Evolutionary conservation across 2,329 filamentous ascomycete genomes (phyloP), one percentile per base, ranked within the genome.

Genomic region (Fusarium graminum): DNA sequence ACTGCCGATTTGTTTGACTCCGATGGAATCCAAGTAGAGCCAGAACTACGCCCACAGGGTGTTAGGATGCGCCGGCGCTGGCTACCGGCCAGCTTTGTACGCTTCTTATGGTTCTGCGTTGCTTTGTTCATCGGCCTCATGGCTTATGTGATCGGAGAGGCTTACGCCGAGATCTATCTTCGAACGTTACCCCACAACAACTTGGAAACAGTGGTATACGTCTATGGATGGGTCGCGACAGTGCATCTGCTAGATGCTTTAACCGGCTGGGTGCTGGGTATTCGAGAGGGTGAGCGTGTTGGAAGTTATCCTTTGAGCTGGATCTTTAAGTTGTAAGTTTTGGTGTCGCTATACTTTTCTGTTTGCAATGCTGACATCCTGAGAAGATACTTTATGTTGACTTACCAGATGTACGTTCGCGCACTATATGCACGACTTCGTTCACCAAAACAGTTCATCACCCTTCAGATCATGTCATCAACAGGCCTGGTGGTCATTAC

Each of bases 391-490:
- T 90, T 89, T 74, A 87, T 87, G 80, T 78, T 90, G 50, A 91
- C 88, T 7, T 91, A 91, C 75, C 88, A 91, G 76, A 90, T 88
- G 6, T 91, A 90, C 76, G 88, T 91, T 13, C 87, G 88, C 51
- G 87, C 88, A 12, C 77, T 91, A 58, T 91, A 91, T 74, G 88
- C 88, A 14, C 87, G 88, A 17, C 83, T 91, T 14, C 87, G 88
- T 63, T 88, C 86, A 7, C 88, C 88, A 1, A 77, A 80, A 38
- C 88, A 90, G 76, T 91, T 91, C 77, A 81, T 90, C 57, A 81
- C 85, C 67, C 85, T 91, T 36, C 88, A 91, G 75, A 76, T 87
- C 16, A 80, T 91, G 62, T 90, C 88, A 1, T 89, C 87, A 17
- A 83, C 85, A 11, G 82, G 84, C 54, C 83, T 90, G 52, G 88